These are phyloP conservation scores for Telfairia occidentalis DNA, from an alignment of 331 rosid species.

Conservation along the genomic window DNA sequence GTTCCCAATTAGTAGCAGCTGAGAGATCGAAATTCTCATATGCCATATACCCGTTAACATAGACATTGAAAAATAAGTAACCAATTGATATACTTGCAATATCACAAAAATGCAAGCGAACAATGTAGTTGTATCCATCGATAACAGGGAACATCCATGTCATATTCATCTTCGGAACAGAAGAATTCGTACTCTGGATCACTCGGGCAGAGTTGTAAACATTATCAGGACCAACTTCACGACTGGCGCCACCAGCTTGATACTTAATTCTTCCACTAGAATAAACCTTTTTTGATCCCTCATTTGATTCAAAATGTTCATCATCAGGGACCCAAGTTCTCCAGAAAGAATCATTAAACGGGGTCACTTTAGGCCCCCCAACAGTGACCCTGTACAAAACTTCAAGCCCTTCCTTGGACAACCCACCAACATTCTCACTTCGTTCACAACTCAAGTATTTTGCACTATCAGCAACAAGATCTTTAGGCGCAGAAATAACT, in stretches of 20 bases:
- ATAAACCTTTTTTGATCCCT: conserved; percentile 37
- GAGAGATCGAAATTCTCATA: conserved; percentile 58
- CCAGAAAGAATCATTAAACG: conserved; percentile 78
- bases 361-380: conserved; percentile 89
- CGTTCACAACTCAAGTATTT: conserved; percentile 22
- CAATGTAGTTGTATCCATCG: conserved; percentile 50
- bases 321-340: conserved; percentile 87
- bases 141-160: conserved; percentile 65
- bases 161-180: conserved; percentile 48
- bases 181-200: conserved; percentile 47
- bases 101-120: conserved; percentile 80
- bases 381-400: conserved; percentile 68
- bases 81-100: conserved; percentile 67
- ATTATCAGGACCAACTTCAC: conserved; percentile 92
- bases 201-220: conserved; percentile 69
- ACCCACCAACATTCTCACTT: conserved; percentile 27
- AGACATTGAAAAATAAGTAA: conserved; percentile 62
- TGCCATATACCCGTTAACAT: conserved; percentile 55
- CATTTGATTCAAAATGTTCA: conserved; percentile 30
- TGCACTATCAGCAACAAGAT: conserved; percentile 58
- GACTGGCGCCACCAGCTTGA: conserved; percentile 61
- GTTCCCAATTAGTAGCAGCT: conserved; percentile 16
- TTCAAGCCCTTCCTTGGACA: conserved; percentile 50
- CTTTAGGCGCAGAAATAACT: conserved; percentile 80
- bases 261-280: conserved; percentile 64